Conservation (phyloP, 345 rosid genomes). For the Eucalyptus tenuipes region DNA sequence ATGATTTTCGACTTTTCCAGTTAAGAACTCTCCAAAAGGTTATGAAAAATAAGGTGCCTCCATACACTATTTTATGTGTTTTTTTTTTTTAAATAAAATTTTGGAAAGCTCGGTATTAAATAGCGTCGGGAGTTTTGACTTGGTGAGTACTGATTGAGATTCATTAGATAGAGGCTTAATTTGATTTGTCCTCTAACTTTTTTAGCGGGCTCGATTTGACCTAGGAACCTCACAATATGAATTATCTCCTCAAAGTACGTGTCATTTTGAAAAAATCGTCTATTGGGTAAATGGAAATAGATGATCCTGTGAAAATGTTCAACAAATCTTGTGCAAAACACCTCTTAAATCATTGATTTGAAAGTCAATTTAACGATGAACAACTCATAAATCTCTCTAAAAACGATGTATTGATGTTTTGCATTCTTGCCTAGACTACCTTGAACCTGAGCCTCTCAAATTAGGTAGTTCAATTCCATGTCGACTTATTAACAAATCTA, state of each 20-base stretch:
- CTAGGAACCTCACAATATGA: rapidly evolving
- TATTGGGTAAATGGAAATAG: rapidly evolving
- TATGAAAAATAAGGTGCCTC: not conserved
- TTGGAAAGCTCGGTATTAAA: not conserved
- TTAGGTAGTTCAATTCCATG: not conserved
- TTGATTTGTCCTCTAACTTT: not conserved
- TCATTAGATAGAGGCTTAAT: not conserved
- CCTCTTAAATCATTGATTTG: not conserved
- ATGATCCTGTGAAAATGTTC: rapidly evolving
- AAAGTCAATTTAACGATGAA: not conserved
- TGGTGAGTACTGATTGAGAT: too few relatives aligned
- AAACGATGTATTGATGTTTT: rapidly evolving
- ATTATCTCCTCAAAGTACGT: rapidly evolving
- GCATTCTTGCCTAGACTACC: not conserved
- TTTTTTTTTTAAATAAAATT: too few relatives aligned
- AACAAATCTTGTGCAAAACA: rapidly evolving
- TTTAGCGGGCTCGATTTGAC: not conserved
- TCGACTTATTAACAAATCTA: too few relatives aligned
- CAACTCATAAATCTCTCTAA: not conserved
- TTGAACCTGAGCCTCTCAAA: not conserved
- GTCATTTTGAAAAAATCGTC: rapidly evolving
- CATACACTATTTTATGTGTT: not conserved
- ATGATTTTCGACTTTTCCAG: not conserved
- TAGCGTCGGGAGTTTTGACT: rapidly evolving
- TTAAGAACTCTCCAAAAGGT: not conserved